phyloP scores from a whole-genome alignment of 2,329 filamentous ascomycete genomes.

The Pseudogymnoascus sp. region DNA sequence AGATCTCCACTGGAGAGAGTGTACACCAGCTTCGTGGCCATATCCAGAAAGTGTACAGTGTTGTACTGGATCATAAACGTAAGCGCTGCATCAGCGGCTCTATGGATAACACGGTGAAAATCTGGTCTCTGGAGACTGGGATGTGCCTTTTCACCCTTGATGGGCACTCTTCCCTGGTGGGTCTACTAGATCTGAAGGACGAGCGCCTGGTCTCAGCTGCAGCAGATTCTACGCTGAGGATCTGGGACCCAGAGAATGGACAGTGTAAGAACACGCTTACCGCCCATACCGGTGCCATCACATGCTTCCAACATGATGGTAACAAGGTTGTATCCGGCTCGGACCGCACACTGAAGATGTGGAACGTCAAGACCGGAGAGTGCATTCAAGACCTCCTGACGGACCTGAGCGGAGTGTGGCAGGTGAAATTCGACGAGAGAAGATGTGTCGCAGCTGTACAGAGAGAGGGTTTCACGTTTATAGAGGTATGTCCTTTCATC shows the following conservation, averaged over 20 bases:
- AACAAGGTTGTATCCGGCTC: conserved; percentile 95
- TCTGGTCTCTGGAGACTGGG: conserved; percentile 89
- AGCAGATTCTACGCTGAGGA: conserved; percentile 86
- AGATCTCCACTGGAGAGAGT: conserved; percentile 87
- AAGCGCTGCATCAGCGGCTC: conserved; percentile 96
- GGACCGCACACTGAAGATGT: conserved; percentile 96
- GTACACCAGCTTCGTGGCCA: conserved; percentile 80
- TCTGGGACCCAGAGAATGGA: conserved; percentile 93
- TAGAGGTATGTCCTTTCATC: conserved; percentile 61
- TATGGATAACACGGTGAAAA: conserved; percentile 97
- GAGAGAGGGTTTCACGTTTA: conserved; percentile 83
- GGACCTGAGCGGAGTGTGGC: conserved; percentile 94
- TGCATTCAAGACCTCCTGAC: conserved; percentile 89
- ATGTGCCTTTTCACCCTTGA: conserved; percentile 81
- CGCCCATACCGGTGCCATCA: conserved; percentile 94
- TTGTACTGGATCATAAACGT: conserved; percentile 83
- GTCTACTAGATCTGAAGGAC: conserved; percentile 79
- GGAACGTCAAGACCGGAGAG: conserved; percentile 87
- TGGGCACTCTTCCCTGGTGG: conserved; percentile 86
- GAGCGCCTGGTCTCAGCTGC: conserved; percentile 90
- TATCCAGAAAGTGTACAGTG: conserved; percentile 89
- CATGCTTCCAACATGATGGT: conserved; percentile 95
- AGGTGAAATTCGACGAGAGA: conserved; percentile 94
- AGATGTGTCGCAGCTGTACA: conserved; percentile 95
- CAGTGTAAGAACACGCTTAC: conserved; percentile 83